Evolutionary conservation across 257 asterid genomes (phyloP).

Genomic region (Eucommia ulmoides): DNA sequence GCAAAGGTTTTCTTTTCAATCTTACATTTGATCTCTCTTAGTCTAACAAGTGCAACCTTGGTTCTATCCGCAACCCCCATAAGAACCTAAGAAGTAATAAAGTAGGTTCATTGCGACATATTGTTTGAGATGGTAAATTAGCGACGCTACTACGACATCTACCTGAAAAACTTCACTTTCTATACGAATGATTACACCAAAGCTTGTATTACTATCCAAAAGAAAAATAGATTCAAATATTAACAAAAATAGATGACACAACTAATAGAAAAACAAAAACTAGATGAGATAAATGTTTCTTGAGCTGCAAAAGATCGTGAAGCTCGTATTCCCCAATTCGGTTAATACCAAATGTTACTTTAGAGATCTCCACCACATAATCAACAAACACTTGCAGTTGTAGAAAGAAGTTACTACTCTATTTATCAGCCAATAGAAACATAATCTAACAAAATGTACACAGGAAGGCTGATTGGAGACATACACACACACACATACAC

Average conservation of each 20-base stretch:
- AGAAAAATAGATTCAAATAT: neutral
- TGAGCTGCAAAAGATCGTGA: conserved; percentile 83
- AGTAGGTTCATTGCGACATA: conserved; percentile 16
- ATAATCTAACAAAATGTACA: too few relatives aligned
- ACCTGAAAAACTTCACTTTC: conserved; percentile 98
- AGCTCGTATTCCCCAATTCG: conserved; percentile 91
- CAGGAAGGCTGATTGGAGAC: too few relatives aligned
- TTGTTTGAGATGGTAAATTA: conserved; percentile 4
- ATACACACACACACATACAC: neutral
- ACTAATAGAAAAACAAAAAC: conserved; percentile 6
- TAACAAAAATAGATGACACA: conserved; percentile 2
- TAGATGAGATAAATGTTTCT: conserved; percentile 29
- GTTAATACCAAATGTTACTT: conserved; percentile 83
- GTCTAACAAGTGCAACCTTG: conserved; percentile 80
- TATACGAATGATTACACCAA: conserved; percentile 92
- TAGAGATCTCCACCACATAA: conserved; percentile 90
- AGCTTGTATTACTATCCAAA: conserved; percentile 77
- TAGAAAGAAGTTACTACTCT: neutral
- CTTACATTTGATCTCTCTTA: conserved; percentile 84
- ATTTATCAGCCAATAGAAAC: neutral
- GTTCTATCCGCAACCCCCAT: conserved; percentile 93
- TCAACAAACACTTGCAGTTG: conserved; percentile 94
- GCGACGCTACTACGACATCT: conserved; percentile 8
- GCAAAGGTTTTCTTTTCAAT: conserved; percentile 58
- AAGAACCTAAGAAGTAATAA: conserved; percentile 48